These are phyloP conservation scores for Wakefieldia striispora DNA, from an alignment of 768 basidiomycete genomes.

Conservation along the genomic window DNA sequence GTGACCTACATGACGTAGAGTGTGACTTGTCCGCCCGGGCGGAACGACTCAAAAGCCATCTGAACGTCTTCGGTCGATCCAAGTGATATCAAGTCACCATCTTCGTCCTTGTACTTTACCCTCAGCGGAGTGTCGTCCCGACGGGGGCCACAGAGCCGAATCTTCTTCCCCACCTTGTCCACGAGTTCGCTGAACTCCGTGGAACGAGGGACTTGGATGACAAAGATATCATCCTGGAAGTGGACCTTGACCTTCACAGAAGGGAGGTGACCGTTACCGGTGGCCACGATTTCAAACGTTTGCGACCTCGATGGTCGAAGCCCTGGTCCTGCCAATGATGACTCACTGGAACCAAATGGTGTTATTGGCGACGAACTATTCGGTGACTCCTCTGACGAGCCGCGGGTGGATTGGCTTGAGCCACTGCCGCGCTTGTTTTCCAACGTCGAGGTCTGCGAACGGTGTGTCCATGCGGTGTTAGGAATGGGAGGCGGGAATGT, in stretches of 20 bases:
- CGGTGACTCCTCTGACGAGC: slow-evolving; percentile 82
- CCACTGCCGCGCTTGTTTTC: slow-evolving; percentile 77
- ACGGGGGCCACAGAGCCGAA: slow-evolving; percentile 83
- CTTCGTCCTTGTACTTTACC: slow-evolving; percentile 89
- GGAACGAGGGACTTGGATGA: slow-evolving; percentile 80
- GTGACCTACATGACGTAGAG: slow-evolving; percentile 69
- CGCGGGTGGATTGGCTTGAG: slow-evolving; percentile 75
- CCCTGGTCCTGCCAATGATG: slow-evolving; percentile 60
- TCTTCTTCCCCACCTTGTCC: slow-evolving; percentile 90
- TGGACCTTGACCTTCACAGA: slow-evolving; percentile 92
- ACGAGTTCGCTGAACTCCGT: slow-evolving; percentile 84
- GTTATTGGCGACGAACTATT: slow-evolving; percentile 86
- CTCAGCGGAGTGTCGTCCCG: slow-evolving; percentile 77
- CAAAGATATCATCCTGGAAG: slow-evolving; percentile 93
- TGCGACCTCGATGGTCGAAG: slow-evolving; percentile 56
- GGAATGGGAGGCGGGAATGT: slow-evolving; percentile 52
- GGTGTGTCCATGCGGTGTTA: slow-evolving; percentile 48
- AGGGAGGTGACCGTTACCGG: slow-evolving; percentile 31
- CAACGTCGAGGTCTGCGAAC: slow-evolving; percentile 38
- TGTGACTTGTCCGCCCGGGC: slow-evolving; percentile 77
- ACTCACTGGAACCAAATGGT: slow-evolving; percentile 87
- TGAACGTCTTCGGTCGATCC: slow-evolving; percentile 91
- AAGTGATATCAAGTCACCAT: slow-evolving; percentile 86
- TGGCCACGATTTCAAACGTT: slow-evolving; percentile 44
- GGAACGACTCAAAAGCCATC: slow-evolving; percentile 87